Evolutionary conservation across 805 yeast genomes (phyloP).

Genomic region (Lipomyces spencermartinsiae): DNA sequence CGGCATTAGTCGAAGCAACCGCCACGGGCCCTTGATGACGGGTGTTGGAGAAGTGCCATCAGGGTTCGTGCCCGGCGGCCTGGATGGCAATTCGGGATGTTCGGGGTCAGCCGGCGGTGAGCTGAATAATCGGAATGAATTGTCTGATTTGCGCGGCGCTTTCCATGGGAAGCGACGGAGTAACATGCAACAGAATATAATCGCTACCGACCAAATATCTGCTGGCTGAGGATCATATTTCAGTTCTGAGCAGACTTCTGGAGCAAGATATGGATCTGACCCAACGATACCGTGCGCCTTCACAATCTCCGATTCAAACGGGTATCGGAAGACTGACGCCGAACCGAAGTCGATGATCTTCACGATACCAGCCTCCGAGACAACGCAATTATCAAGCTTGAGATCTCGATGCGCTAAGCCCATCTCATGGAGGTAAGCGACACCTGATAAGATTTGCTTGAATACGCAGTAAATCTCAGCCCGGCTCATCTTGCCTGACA

Average conservation of each 20-base stretch:
- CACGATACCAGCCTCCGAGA: conserved; percentile 71
- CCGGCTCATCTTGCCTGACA: conserved; percentile 79
- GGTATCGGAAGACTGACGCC: conserved; percentile 79
- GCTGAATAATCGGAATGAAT: conserved; percentile 73
- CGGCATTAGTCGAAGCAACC: conserved; percentile 76
- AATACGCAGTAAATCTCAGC: conserved; percentile 81
- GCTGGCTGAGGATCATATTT: conserved; percentile 84
- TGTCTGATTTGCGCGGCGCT: conserved; percentile 78
- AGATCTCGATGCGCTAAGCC: conserved; percentile 94
- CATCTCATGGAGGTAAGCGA: conserved; percentile 72
- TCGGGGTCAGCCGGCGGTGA: conserved; percentile 44
- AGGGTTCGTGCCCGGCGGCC: conserved; percentile 35
- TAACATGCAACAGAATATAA: conserved; percentile 89
- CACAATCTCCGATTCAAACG: conserved; percentile 62
- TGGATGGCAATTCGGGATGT: conserved; percentile 38
- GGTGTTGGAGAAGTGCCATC: conserved; percentile 47
- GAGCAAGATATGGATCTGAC: conserved; percentile 94
- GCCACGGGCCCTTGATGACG: conserved; percentile 68
- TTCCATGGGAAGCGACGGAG: conserved; percentile 94
- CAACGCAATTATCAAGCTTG: conserved; percentile 92
- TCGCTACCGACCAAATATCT: conserved; percentile 94
- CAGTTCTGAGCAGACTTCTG: conserved; percentile 71
- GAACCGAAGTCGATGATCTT: conserved; percentile 94
- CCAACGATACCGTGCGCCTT: conserved; percentile 89
- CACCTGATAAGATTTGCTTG: conserved; percentile 79